Evolutionary conservation across 2,329 filamentous ascomycete genomes (phyloP), one percentile per base, ranked within the genome.

Genomic region (Elsinoe arachidis): DNA sequence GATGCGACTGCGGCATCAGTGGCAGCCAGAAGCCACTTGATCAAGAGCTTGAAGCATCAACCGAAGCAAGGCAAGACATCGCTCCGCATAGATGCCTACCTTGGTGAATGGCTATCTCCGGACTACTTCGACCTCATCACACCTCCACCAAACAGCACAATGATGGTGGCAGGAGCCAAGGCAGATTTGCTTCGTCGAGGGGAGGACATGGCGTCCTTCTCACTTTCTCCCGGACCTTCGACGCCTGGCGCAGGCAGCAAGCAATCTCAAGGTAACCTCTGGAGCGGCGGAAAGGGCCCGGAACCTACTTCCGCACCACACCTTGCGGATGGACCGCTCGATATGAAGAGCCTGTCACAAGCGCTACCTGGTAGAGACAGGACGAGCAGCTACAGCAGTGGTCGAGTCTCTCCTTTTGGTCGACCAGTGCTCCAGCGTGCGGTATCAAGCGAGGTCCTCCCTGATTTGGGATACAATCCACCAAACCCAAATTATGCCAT

Each of bases 51-150:
- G n/a, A 64, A 62, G 17, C 66, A 66, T 11, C 66, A 67, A 34
- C 69, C 68, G 5, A 70, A 70, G 26, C 65, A 70, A 23, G 67
- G 67, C 11, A 86, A 82, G 61, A 75, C 81, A 2, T 78, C 84
- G 9, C 73, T 99, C 49, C 86, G 93, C 0, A 80, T 99, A 5
- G 93, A 99, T 72, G 87, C 91, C 0, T 96, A 95, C 67, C 78
- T 99, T 0, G 92, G 93, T 51, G 93, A 99, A 76, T 99, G 93
- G 93, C 78, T 97, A 30, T 88, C 87, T 1, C 89, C 90, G 1
- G 86, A 91, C 67, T 99, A 99, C 70, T 99, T 92, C 66, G 90
- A 96, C 61, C 80, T 87, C 55, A 96, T 96, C 62, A 92, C 88
- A 0, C 88, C 90, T 2, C 93, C 93, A 10, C 93, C 93, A 0